Evolutionary conservation across 805 yeast genomes (phyloP).

Genomic region (Hanseniaspora vineae): DNA sequence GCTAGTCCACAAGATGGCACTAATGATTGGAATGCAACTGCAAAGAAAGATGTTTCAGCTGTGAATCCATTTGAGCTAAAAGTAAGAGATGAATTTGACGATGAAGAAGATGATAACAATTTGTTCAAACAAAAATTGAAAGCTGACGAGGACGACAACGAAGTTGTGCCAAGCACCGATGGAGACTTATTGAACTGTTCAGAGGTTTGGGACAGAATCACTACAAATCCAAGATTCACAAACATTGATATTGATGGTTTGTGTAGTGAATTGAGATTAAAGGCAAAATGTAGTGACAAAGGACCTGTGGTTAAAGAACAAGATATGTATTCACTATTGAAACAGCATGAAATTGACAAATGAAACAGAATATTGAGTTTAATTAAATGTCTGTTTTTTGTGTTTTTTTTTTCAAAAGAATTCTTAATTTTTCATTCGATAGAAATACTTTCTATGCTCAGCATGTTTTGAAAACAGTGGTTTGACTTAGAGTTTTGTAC

Average conservation of each 20-base stretch:
- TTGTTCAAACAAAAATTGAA: neutral
- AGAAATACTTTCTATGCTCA: too few species aligned
- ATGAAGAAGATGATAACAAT: constrained; percentile 19
- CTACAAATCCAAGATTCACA: constrained; percentile 85
- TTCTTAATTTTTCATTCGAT: too few species aligned
- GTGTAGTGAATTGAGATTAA: constrained; percentile 75
- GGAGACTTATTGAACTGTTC: constrained; percentile 57
- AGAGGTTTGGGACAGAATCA: constrained; percentile 92
- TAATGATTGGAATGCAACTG: neutral
- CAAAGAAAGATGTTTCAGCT: constrained; percentile 2
- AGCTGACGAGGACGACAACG: constrained; percentile 16
- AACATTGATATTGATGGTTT: constrained; percentile 91
- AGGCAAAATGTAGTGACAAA: constrained; percentile 88
- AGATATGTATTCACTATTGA: constrained; percentile 52
- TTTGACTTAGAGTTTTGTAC: too few species aligned
- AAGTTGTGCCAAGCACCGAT: constrained; percentile 60
- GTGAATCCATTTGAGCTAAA: neutral
- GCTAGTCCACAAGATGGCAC: neutral
- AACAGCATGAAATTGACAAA: neutral
- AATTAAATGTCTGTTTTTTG: too few species aligned
- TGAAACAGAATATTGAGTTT: too few species aligned
- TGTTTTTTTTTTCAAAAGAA: too few species aligned
- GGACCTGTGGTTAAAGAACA: constrained; percentile 79
- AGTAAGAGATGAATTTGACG: constrained; percentile 1
- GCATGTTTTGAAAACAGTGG: too few species aligned